phyloP scores from a whole-genome alignment of 768 basidiomycete species.

The Saitozyma sp. region DNA sequence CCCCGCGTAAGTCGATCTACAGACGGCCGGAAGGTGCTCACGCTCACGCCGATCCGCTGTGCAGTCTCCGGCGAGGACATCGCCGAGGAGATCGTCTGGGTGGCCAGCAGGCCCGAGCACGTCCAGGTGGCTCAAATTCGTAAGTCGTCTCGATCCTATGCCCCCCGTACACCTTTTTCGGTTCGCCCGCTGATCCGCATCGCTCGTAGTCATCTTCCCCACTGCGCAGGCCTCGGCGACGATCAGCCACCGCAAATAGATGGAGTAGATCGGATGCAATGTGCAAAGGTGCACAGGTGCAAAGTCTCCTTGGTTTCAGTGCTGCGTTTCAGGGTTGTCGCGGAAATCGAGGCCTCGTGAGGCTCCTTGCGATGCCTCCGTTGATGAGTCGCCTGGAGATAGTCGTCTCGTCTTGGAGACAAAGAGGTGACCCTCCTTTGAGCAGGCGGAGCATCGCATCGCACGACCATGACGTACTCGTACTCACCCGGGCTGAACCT shows the following conservation, averaged over 20 bases:
- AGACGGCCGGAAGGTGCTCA: not conserved
- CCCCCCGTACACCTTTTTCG: not conserved
- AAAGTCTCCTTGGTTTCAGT: too few relatives aligned
- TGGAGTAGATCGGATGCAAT: not conserved
- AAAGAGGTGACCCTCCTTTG: too few relatives aligned
- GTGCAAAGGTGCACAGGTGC: too few relatives aligned
- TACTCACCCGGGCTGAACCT: too few relatives aligned
- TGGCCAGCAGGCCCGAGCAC: constrained; percentile 83
- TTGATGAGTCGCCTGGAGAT: too few relatives aligned
- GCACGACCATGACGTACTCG: too few relatives aligned
- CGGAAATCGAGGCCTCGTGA: too few relatives aligned
- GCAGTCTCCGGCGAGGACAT: constrained; percentile 80
- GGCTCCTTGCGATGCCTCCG: too few relatives aligned
- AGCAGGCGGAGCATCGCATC: too few relatives aligned
- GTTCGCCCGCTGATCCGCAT: constrained; percentile 6
- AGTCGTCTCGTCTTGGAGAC: too few relatives aligned
- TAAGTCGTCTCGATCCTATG: constrained; percentile 15
- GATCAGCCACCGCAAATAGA: constrained; percentile 38
- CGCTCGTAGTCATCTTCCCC: constrained; percentile 47
- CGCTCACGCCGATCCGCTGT: not conserved
- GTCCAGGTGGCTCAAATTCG: constrained; percentile 66
- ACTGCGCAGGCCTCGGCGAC: constrained; percentile 53
- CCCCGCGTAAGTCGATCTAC: constrained; percentile 67
- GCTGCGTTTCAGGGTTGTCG: too few relatives aligned
- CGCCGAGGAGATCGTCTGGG: constrained; percentile 98